A percentile compares a stretch with the other conserved stretches of the same genome.
phyloP scores from a whole-genome alignment of 805 yeast genomes.

The Hanseniaspora lachancei region DNA sequence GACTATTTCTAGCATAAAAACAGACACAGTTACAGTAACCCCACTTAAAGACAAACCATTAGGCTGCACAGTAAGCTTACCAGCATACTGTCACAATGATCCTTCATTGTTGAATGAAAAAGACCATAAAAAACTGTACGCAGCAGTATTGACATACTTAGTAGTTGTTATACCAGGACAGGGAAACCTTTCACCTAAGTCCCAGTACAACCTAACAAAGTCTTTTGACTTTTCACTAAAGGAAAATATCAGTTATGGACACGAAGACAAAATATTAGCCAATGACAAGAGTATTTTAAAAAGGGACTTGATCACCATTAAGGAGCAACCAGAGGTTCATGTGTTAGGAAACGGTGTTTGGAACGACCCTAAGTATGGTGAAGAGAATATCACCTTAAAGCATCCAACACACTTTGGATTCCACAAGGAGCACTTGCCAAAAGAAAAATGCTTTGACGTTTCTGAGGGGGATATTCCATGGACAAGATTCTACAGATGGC shows the following conservation, averaged over 20 bases:
- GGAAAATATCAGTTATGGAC: constrained; percentile 58
- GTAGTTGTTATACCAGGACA: constrained; percentile 68
- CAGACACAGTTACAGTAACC: constrained; percentile 16
- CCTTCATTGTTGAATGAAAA: constrained; percentile 53
- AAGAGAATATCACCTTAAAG: constrained; percentile 45
- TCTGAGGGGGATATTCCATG: constrained; percentile 27
- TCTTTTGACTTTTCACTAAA: constrained; percentile 63
- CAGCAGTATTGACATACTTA: constrained; percentile 53
- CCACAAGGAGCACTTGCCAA: constrained; percentile 54
- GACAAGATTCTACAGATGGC: constrained; percentile 88
- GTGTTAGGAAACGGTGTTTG: constrained; percentile 73
- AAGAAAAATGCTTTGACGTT: constrained; percentile 42
- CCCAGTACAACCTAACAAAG: constrained; percentile 64
- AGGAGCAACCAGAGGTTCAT: constrained; percentile 78
- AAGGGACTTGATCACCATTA: constrained; percentile 70
- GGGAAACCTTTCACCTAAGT: constrained; percentile 51
- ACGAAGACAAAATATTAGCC: constrained; percentile 57
- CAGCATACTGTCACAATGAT: constrained; percentile 50
- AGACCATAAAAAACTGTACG: constrained; percentile 49
- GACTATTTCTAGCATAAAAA: neutral
- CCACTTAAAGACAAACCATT: constrained; percentile 31
- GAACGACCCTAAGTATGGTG: constrained; percentile 45
- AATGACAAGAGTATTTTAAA: constrained; percentile 54
- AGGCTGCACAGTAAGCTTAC: constrained; percentile 58
- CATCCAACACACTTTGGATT: constrained; percentile 78